phyloP scores from a whole-genome alignment of 768 basidiomycete species.

The Boletellus ananas region DNA sequence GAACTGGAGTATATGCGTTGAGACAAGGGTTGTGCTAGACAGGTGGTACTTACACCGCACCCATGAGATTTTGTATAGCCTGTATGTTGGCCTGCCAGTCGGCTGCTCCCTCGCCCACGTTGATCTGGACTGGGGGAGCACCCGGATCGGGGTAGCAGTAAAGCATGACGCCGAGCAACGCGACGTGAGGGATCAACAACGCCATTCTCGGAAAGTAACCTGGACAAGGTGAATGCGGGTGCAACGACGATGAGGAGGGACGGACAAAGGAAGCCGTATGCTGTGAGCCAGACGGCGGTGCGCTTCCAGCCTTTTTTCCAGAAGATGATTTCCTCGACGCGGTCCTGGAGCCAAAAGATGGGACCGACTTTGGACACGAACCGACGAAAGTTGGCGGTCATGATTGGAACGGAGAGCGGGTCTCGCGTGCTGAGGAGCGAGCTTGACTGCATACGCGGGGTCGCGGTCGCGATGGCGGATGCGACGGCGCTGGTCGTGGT shows the following conservation, averaged over 20 bases:
- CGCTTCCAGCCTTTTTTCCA: slow-evolving; percentile 77
- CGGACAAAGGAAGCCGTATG: slow-evolving; percentile 79
- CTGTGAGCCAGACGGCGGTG: slow-evolving; percentile 71
- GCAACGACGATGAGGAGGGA: slow-evolving; percentile 7
- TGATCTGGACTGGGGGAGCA: slow-evolving; percentile 34
- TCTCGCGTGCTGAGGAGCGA: slow-evolving; percentile 55
- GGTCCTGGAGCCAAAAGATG: slow-evolving; percentile 87
- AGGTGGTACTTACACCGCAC: slow-evolving; percentile 53
- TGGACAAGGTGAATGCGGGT: slow-evolving; percentile 24
- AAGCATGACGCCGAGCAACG: slow-evolving; percentile 63
- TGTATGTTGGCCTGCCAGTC: slow-evolving; percentile 88
- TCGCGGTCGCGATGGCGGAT: slow-evolving; percentile 22
- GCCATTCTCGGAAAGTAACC: slow-evolving; percentile 75
- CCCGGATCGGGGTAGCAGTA: slow-evolving; percentile 49
- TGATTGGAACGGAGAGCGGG: slow-evolving; percentile 72
- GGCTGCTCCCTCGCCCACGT: slow-evolving; percentile 56
- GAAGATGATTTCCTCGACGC: slow-evolving; percentile 77
- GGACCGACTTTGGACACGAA: slow-evolving; percentile 76
- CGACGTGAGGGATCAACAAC: slow-evolving; percentile 63
- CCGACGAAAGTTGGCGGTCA: slow-evolving; percentile 60
- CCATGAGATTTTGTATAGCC: slow-evolving; percentile 91
- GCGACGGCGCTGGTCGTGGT: slow-evolving; percentile 8
- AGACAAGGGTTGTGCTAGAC: neutral
- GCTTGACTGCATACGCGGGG: slow-evolving; percentile 8
- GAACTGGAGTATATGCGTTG: slow-evolving; percentile 39